Percentiles rank a stretch among this genome's conserved stretches.
These are phyloP conservation scores for Prunella vulgaris DNA, from an alignment of 257 asterid genomes.

Conservation along the genomic window DNA sequence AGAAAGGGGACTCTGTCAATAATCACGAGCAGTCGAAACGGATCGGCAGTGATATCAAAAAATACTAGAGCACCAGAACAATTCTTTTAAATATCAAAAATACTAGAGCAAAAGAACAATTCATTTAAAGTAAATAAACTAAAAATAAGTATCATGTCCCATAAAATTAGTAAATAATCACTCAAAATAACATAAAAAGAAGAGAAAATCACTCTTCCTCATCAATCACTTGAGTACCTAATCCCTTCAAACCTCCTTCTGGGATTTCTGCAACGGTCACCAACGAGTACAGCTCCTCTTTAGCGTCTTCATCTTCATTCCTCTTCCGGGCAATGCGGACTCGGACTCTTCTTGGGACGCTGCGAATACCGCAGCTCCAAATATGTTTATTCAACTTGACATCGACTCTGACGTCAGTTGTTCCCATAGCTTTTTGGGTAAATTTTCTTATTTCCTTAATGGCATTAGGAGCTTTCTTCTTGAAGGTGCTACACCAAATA, in stretches of 20 bases:
- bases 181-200: slow-evolving; percentile 8
- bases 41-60: too few relatives aligned
- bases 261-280: slow-evolving; percentile 50
- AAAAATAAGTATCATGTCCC: too few relatives aligned
- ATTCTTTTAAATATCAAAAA: too few relatives aligned
- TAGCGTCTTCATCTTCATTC: slow-evolving; percentile 54
- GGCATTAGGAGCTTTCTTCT: slow-evolving; percentile 54
- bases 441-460: slow-evolving; percentile 50
- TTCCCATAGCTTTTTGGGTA: slow-evolving; percentile 54
- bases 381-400: slow-evolving; percentile 47
- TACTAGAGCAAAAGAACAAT: too few relatives aligned
- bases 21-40: too few relatives aligned
- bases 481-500: slow-evolving; percentile 38
- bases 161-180: too few relatives aligned
- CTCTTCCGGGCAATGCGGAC: slow-evolving; percentile 50
- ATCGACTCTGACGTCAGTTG: slow-evolving; percentile 46
- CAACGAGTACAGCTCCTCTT: slow-evolving; percentile 55
- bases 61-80: too few relatives aligned
- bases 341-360: slow-evolving; percentile 50
- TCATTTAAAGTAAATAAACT: too few relatives aligned
- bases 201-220: slow-evolving; percentile 36
- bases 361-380: slow-evolving; percentile 53
- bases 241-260: slow-evolving; percentile 40
- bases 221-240: slow-evolving; percentile 42
- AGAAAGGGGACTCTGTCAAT: too few relatives aligned